Evolutionary conservation across 805 yeast genomes (phyloP), one percentile per base, ranked within the genome.

Genomic region (Cyberlindnera samutprakarnensis): DNA sequence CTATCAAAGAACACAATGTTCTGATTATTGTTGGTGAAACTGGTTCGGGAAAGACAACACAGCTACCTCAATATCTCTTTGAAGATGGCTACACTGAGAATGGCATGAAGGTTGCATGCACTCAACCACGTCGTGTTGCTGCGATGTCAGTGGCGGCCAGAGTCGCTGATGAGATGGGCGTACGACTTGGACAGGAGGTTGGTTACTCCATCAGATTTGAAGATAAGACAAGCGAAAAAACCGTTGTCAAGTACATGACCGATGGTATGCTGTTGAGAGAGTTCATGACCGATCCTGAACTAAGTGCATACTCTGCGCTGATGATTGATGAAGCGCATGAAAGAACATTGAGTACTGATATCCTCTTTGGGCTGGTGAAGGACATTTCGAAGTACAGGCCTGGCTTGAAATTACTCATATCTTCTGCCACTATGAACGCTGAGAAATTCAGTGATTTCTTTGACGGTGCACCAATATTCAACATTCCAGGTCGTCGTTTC

Each of bases 291-390:
- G 96, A 88, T 51, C 84, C 94, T 0, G 72, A 72, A 26, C 57
- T 88, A 25, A 56, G 66, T 1, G 61, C 58, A 2, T 90, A 88
- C 51, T 73, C 92, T 2, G 94, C 83, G 1, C 66, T 90, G 35
- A 87, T 90, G 81, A 78, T 90, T 29, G 98, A 90, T 58, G 98
- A 90, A 57, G 98, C 98, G 0, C 98, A 92, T 53, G 98, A 92
- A 54, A 68, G 98, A 36, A 92, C 97, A 0, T 63, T 90, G 25
- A 78, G 90, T n/a, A 90, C 97, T 0, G 98, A 90, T 57, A 68
- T 75, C 8, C 51, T 90, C 7, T 62, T 90, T 31, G 94, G 95
- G 1, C 60, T 92, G 23, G 57, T 90, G 20, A 90, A 90, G 43
- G 83, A 80, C 38, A 70, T 86, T 0, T 52, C 72, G 2, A 61